Evolutionary conservation across 108 stramenopile genomes (phyloP), one percentile per base, ranked within the genome.

Genomic region (Cyclostephanos tholiformis): DNA sequence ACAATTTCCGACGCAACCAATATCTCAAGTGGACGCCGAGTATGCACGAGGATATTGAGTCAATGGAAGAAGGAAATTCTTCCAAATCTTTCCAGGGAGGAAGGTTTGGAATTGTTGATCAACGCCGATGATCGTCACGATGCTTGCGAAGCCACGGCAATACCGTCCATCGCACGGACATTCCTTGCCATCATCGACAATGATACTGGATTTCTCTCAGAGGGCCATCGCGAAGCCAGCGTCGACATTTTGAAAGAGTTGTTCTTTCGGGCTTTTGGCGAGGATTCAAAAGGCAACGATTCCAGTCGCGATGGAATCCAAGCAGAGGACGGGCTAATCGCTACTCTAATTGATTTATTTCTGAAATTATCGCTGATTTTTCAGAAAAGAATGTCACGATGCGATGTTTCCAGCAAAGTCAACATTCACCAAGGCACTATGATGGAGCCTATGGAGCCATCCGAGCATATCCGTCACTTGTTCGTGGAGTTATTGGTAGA

Each of bases 181-280:
- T 63, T 56, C 9, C 38, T 74, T 19, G 43, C 26, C 35, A 50
- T 75, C 26, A 44, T 53, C 32, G 49, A 66, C 65, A 27, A 74
- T 44, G 32, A 72, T 39, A 25, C 35, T 49, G 56, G 49, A 0
- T 36, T 56, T 41, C 59, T 63, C 19, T 69, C 74, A 13, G 80
- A 81, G 23, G 80, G 80, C 14, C 80, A 81, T 60, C 80, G 80
- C 36, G 80, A 81, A 49, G 35, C 63, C 23, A 74, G 80, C n/a
- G 25, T 73, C 26, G 69, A 75, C 17, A 65, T 81, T 59, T 70
- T 74, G 49, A 74, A 65, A 32, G 38, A 4, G 0, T 14, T 81
- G 22, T 48, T 69, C 9, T 35, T 36, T 17, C 19, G 41, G 32
- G 67, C 53, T 0, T 80, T 73, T 56, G 66, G 23, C 23, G 38